These are phyloP conservation scores for Arachnomyces sp. DNA, from an alignment of 2,329 filamentous ascomycete species.

Conservation along the genomic window DNA sequence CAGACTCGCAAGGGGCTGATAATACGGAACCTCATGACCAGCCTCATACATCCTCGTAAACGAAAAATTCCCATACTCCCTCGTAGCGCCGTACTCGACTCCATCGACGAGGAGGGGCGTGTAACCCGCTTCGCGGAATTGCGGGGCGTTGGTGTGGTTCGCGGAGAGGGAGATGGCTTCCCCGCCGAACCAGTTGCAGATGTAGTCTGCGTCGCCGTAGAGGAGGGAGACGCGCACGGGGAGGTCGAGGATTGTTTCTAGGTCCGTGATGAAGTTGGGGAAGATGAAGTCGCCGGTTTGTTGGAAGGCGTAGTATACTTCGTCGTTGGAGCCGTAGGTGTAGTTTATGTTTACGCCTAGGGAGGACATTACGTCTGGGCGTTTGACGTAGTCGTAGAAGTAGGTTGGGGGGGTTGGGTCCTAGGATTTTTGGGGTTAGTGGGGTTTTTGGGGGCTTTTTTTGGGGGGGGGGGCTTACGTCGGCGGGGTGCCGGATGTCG, in stretches of 20 bases:
- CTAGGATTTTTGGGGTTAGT: no score
- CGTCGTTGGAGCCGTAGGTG: constrained; percentile 32
- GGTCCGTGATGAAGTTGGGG: constrained; percentile 51
- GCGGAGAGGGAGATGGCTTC: constrained; percentile 59
- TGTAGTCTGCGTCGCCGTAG: constrained; percentile 55
- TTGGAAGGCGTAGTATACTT: constrained; percentile 42
- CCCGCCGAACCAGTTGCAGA: constrained; percentile 57
- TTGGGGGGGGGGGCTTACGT: constrained; percentile 16
- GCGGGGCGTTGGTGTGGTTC: constrained; percentile 23
- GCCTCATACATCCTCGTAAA: constrained; percentile 57
- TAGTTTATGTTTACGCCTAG: constrained; percentile 9
- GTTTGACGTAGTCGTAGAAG: constrained; percentile 52
- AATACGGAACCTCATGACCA: constrained; percentile 54
- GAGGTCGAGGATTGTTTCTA: constrained; percentile 51
- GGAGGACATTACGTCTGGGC: constrained; percentile 23
- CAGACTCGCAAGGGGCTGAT: constrained; percentile 53
- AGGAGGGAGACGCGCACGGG: constrained; percentile 63
- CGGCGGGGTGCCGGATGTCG: constrained; percentile 49
- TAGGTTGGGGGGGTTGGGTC: constrained; percentile 57
- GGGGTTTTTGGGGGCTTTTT: no score
- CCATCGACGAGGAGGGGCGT: constrained; percentile 61
- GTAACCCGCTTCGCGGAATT: constrained; percentile 62
- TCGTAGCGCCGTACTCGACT: constrained; percentile 60
- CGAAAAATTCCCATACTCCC: constrained; percentile 67
- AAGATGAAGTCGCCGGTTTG: constrained; percentile 44